phyloP scores from a whole-genome alignment of 371 early-diverging fungal genomes.

The Apophysomyces sp. region DNA sequence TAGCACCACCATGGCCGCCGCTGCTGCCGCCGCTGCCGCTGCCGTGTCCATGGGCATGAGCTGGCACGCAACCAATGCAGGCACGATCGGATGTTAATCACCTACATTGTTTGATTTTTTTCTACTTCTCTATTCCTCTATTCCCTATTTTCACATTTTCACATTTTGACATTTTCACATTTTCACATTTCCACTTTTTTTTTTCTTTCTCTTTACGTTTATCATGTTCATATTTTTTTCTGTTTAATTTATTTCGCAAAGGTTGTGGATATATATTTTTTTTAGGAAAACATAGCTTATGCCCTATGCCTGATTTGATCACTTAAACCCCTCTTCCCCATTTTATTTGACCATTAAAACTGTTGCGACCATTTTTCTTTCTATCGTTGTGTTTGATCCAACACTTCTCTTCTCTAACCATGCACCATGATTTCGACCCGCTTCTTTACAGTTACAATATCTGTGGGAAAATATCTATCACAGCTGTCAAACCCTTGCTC shows the following conservation, averaged over 20 bases:
- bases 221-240: too few species aligned
- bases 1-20: not conserved
- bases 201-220: too few species aligned
- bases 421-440: too few species aligned
- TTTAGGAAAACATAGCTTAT: not conserved
- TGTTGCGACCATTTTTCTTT: too few species aligned
- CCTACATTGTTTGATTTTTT: slow-evolving; percentile 1
- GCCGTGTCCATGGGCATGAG: not conserved
- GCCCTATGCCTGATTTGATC: not conserved
- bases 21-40: not conserved
- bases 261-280: too few species aligned
- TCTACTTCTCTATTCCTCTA: not conserved
- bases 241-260: not conserved
- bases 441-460: too few species aligned
- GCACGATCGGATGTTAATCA: not conserved
- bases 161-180: not conserved
- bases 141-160: not conserved
- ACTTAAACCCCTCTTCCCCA: too few species aligned
- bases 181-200: not conserved
- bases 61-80: slow-evolving; percentile 3
- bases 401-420: too few species aligned
- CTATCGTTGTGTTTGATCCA: too few species aligned
- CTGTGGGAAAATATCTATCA: too few species aligned
- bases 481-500: too few species aligned
- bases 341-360: too few species aligned